Conservation (phyloP, 23 red algal species). For the Gracilariopsis chorda region DNA sequence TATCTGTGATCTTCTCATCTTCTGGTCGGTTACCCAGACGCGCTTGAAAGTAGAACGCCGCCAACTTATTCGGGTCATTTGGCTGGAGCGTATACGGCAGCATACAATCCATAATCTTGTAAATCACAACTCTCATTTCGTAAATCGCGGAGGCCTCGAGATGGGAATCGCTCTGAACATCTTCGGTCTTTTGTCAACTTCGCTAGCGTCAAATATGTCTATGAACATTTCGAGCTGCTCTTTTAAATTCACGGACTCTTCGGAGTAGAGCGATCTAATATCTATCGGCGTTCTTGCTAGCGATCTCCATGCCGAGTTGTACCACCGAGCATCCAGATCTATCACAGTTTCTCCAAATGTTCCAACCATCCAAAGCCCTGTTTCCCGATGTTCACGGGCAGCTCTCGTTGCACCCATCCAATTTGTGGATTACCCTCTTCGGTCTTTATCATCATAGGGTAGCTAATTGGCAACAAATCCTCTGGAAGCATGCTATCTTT, state of each 20-base stretch:
- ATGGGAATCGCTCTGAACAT: constrained; percentile 60
- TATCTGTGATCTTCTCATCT: constrained; percentile 55
- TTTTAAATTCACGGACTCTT: constrained; percentile 66
- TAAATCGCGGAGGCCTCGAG: constrained; percentile 41
- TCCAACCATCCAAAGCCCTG: constrained; percentile 35
- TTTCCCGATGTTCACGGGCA: constrained; percentile 27
- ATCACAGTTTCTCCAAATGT: constrained; percentile 89
- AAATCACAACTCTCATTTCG: constrained; percentile 69
- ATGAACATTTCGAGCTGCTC: constrained; percentile 88
- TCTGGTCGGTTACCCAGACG: constrained; percentile 66
- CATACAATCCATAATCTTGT: constrained; percentile 67
- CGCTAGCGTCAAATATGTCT: constrained; percentile 83
- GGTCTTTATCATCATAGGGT: not conserved
- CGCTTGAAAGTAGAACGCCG: constrained; percentile 57
- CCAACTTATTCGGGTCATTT: constrained; percentile 47
- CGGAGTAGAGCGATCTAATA: constrained; percentile 64
- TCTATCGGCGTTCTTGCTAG: constrained; percentile 76
- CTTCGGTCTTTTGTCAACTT: constrained; percentile 65
- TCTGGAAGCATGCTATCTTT: constrained; percentile 47
- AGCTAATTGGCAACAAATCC: not conserved
- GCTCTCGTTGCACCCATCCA: not conserved
- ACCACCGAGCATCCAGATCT: constrained; percentile 88
- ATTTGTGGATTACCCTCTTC: not conserved
- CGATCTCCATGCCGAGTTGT: constrained; percentile 81
- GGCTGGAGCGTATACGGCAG: constrained; percentile 51